Base-by-base conservation (phyloP, 139 green algal genomes). In the Coelastrella sp. region DNA sequence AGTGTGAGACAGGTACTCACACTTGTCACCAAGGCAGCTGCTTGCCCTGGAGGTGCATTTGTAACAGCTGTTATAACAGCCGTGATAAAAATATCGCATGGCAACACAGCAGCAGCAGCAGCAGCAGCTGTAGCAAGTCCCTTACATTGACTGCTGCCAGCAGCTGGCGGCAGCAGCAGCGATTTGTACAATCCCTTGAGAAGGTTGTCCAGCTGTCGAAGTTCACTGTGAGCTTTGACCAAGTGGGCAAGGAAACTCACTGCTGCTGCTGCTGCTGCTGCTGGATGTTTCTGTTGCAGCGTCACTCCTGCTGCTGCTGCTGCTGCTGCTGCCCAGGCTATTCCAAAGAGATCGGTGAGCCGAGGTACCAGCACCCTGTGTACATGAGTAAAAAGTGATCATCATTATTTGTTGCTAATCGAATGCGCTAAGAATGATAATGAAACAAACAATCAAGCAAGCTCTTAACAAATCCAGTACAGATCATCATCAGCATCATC, bases 331-430 rank as follows among this genome's bases (percentile, higher is more conserved):
- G 20, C 25, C 84, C 84, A 88, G 0, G 84, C 84, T 14, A 88
- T 56, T 7, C 56, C 14, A 6, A 88, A 75, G 14, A 88, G 84
- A 6, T 70, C 9, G 0, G 66, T 58, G 66, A 88, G 20, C 6
- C n/a, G 68, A 7, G 84, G 66, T n/a, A 88, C 68, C 66, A 88
- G 49, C 68, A 88, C 84, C 68, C 84, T 87, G 82, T n/a, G 68
- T 9, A 73, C 7, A 56, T 20, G 0, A 85, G 22, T n/a, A 27
- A 0, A 74, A 56, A 0, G 74, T 6, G 74, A 49, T 49, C 35
- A 49, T 49, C 35, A 49, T 49, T 49, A 5, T 49, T 49, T 49
- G 35, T 49, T 49, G n/a, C n/a, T n/a, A n/a, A n/a, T n/a, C n/a
- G n/a, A n/a, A n/a, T n/a, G n/a, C n/a, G n/a, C n/a, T n/a, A n/a